Conservation (phyloP, 306 rosid species). For the Dryas drummondii region DNA sequence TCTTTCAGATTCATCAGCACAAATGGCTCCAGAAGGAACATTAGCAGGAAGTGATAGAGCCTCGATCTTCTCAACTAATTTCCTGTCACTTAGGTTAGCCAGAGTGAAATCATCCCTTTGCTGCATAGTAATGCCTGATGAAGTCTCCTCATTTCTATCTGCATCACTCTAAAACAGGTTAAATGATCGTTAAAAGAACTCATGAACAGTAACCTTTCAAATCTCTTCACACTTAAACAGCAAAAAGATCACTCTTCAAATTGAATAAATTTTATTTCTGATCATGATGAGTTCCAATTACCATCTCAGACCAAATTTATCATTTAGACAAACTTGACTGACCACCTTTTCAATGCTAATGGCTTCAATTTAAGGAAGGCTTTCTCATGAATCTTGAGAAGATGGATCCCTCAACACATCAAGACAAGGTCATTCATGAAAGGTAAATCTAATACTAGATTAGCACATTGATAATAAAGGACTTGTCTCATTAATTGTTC, state of each 20-base stretch:
- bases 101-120: constrained; percentile 26
- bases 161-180: constrained; percentile 70
- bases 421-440: constrained; percentile 45
- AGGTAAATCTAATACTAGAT: constrained; percentile 29
- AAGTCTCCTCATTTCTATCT: constrained; percentile 47
- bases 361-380: constrained; percentile 43
- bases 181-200: constrained; percentile 54
- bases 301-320: constrained; percentile 1
- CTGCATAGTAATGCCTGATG: constrained; percentile 35
- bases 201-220: constrained; percentile 20
- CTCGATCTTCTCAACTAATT: constrained; percentile 31
- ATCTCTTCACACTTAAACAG: constrained; percentile 15
- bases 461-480: constrained; percentile 23
- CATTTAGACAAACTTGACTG: constrained; percentile 8
- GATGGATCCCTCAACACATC: constrained; percentile 63
- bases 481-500: constrained; percentile 9
- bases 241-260: constrained; percentile 23
- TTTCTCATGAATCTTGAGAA: constrained; percentile 23
- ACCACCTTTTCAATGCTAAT: constrained; percentile 21
- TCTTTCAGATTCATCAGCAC: constrained; percentile 23
- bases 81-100: constrained; percentile 24
- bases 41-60: constrained; percentile 31
- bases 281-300: constrained; percentile 26
- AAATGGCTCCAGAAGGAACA: constrained; percentile 26
- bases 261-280: constrained; percentile 35